Evolutionary conservation across 78 protist species (phyloP).

Genomic region (Dictyostelium discoideum): DNA sequence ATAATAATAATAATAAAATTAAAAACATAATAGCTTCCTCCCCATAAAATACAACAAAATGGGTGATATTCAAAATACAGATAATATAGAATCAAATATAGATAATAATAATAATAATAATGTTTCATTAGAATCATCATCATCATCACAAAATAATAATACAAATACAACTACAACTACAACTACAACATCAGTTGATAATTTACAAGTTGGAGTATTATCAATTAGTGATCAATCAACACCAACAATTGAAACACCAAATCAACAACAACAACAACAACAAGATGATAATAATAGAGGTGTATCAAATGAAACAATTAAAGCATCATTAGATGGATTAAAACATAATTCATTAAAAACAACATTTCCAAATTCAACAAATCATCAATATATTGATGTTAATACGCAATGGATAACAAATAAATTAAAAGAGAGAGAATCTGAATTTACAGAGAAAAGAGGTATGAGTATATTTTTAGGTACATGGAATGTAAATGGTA

Average conservation of each 20-base stretch:
- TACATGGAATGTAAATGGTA: slow-evolving; percentile 90
- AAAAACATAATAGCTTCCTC: background rate
- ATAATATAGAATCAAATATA: background rate
- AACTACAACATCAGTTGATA: background rate
- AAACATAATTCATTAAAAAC: slow-evolving; percentile 9
- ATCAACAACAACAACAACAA: background rate
- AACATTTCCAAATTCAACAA: background rate
- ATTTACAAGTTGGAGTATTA: background rate
- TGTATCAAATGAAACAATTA: slow-evolving; percentile 52
- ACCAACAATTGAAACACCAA: background rate
- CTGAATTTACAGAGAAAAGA: slow-evolving; percentile 55
- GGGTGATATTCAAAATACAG: background rate
- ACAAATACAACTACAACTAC: background rate
- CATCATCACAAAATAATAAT: background rate
- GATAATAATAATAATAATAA: too few species aligned
- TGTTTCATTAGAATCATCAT: background rate
- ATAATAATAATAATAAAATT: too few species aligned
- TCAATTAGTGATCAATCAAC: background rate
- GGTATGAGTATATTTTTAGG: slow-evolving; percentile 77
- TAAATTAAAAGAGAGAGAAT: slow-evolving; percentile 72
- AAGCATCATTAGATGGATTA: slow-evolving; percentile 35
- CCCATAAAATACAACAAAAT: too few species aligned
- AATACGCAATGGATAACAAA: slow-evolving; percentile 71
- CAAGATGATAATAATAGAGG: slow-evolving; percentile 23
- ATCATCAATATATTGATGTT: slow-evolving; percentile 22